These are phyloP conservation scores for Neurospora cerealis DNA, from an alignment of 495 filamentous ascomycete genomes.

Conservation along the genomic window DNA sequence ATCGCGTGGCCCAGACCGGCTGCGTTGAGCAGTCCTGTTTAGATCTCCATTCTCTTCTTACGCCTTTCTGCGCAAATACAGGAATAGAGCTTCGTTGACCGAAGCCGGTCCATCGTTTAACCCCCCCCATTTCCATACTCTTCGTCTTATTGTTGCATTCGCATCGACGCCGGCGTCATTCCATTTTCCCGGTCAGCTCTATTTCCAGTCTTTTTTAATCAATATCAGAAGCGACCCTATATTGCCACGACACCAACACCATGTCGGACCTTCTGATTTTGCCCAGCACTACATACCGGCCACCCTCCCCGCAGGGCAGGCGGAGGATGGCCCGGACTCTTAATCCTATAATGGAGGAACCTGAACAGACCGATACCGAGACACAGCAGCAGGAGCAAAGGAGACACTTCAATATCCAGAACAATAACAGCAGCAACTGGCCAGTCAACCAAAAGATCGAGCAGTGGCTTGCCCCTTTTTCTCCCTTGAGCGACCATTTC, in stretches of 20 bases:
- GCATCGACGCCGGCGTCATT: constrained; percentile 35
- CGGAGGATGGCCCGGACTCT: constrained; percentile 50
- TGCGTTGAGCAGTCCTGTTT: constrained; percentile 10
- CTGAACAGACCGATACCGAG: constrained; percentile 19
- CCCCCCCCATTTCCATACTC: constrained; percentile 8
- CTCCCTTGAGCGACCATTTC: constrained; percentile 51
- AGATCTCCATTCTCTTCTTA: constrained; percentile 23
- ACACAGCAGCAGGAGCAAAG: constrained; percentile 17
- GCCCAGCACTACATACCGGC: constrained; percentile 48
- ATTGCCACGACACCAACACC: constrained; percentile 23
- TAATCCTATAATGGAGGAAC: constrained; percentile 85
- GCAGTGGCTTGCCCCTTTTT: constrained; percentile 33
- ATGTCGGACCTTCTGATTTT: constrained; percentile 51
- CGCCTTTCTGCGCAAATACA: constrained; percentile 22
- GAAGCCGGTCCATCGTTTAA: constrained; percentile 36
- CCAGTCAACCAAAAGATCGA: constrained; percentile 40
- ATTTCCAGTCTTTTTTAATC: constrained; percentile 4
- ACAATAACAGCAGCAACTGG: neutral
- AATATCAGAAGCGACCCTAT: neutral
- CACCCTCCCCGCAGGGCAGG: constrained; percentile 59
- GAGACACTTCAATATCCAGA: neutral
- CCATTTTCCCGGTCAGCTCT: constrained; percentile 13
- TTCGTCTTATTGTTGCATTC: constrained; percentile 19
- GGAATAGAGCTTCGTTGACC: constrained; percentile 40
- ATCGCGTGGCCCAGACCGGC: constrained; percentile 15